Evolutionary conservation across 2,329 filamentous ascomycete genomes (phyloP).

Genomic region (Gaeumannomyces sp.): DNA sequence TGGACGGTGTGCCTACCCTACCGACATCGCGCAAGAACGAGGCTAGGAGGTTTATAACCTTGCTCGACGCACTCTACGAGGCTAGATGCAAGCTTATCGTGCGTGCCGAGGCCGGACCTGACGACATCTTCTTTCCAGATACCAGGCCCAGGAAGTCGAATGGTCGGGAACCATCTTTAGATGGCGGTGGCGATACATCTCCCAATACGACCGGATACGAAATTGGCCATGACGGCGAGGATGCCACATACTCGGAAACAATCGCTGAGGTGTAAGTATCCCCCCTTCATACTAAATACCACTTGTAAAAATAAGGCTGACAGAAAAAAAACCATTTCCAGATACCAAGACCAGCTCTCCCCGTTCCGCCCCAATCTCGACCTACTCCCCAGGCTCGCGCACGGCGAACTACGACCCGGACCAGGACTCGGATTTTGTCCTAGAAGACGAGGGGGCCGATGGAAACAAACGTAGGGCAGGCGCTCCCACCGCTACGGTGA

Average conservation of each 20-base stretch:
- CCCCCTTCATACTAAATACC: neutral
- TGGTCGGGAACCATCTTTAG: neutral
- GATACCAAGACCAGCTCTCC: slow-evolving; percentile 66
- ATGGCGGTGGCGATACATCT: neutral
- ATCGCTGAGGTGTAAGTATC: slow-evolving; percentile 23
- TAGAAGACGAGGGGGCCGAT: slow-evolving; percentile 20
- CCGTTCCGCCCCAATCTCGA: slow-evolving; percentile 77
- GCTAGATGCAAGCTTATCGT: slow-evolving; percentile 72
- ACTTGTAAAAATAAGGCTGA: slow-evolving; percentile 4
- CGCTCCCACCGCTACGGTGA: slow-evolving; percentile 25
- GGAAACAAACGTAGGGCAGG: neutral
- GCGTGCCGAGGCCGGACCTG: slow-evolving; percentile 60
- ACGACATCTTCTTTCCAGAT: slow-evolving; percentile 73
- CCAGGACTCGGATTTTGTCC: slow-evolving; percentile 50
- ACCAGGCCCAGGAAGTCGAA: slow-evolving; percentile 1
- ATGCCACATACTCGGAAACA: slow-evolving; percentile 38
- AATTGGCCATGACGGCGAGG: slow-evolving; percentile 19
- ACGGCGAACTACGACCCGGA: slow-evolving; percentile 48
- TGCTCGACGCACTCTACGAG: slow-evolving; percentile 76
- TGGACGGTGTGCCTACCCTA: slow-evolving; percentile 64
- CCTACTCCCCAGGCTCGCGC: slow-evolving; percentile 41
- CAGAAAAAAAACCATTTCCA: neutral
- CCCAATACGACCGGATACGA: slow-evolving; percentile 10
- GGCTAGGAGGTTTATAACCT: slow-evolving; percentile 71
- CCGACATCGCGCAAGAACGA: slow-evolving; percentile 69